Percentiles rank a stretch among this genome's conserved stretches.
These are phyloP conservation scores for Leishmania braziliensis DNA, from an alignment of 208 protist genomes.

Conservation along the genomic window DNA sequence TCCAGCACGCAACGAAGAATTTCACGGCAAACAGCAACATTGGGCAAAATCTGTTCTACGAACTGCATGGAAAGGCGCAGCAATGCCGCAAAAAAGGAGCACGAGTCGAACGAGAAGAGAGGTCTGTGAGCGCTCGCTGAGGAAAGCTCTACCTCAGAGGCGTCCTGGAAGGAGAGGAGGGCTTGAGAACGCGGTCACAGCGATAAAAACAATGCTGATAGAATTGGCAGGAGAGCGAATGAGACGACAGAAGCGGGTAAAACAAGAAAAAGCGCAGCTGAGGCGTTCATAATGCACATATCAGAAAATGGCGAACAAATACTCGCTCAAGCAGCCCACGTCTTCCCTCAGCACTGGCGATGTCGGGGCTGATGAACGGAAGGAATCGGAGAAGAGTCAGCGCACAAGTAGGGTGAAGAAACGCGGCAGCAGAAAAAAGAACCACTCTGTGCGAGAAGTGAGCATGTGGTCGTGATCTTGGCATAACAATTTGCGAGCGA, in stretches of 20 bases:
- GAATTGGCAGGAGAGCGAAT: not conserved
- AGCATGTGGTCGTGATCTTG: not conserved
- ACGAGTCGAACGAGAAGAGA: not conserved
- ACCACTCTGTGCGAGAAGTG: not conserved
- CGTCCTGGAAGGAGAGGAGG: not conserved
- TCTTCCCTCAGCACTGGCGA: not conserved
- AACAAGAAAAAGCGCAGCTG: not conserved
- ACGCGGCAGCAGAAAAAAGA: not conserved
- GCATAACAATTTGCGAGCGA: not conserved
- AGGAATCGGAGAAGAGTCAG: not conserved
- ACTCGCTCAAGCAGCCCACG: not conserved
- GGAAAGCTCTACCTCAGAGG: not conserved
- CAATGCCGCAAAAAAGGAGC: not conserved
- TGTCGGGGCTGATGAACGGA: not conserved
- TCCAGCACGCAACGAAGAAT: slow-evolving; percentile 28
- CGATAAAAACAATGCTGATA: not conserved
- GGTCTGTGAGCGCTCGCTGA: too few species aligned
- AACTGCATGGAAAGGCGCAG: not conserved
- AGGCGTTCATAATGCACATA: not conserved
- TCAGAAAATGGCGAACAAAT: not conserved
- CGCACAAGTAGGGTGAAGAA: not conserved
- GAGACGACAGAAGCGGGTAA: not conserved
- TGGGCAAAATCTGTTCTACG: not conserved
- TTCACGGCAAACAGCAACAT: slow-evolving; percentile 34
- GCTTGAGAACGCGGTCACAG: not conserved